phyloP scores from a whole-genome alignment of 2,329 filamentous ascomycete genomes.

The Helminthosporium solani region DNA sequence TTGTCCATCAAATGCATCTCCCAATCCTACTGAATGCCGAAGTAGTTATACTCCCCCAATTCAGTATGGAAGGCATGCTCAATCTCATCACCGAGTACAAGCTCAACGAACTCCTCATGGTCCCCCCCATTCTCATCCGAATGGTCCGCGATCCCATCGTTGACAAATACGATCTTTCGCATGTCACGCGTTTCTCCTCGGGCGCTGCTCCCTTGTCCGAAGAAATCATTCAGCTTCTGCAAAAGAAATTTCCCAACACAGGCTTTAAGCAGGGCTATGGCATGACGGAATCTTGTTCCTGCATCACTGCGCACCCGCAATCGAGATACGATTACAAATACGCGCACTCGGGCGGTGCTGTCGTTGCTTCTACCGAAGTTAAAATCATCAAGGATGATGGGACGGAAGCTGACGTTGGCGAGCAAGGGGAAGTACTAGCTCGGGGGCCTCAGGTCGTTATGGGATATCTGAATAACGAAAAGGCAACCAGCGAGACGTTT shows the following conservation, averaged over 20 bases:
- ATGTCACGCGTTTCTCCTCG: constrained; percentile 58
- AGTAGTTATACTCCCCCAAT: constrained; percentile 64
- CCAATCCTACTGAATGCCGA: constrained; percentile 65
- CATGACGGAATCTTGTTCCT: constrained; percentile 66
- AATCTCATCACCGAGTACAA: constrained; percentile 48
- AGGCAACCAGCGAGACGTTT: constrained; percentile 49
- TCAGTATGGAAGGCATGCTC: constrained; percentile 58
- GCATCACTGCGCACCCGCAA: constrained; percentile 62
- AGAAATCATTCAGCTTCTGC: constrained; percentile 58
- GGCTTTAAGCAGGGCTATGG: constrained; percentile 68
- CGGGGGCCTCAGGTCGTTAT: constrained; percentile 53
- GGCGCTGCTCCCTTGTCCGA: constrained; percentile 62
- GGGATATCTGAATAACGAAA: constrained; percentile 51
- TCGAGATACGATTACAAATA: constrained; percentile 59
- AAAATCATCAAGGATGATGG: constrained; percentile 61
- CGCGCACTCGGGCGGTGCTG: constrained; percentile 56
- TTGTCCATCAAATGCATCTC: constrained; percentile 56
- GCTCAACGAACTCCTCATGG: constrained; percentile 53
- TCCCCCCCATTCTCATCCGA: constrained; percentile 62
- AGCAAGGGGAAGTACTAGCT: constrained; percentile 55
- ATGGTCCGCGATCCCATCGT: constrained; percentile 59
- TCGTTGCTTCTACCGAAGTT: constrained; percentile 60
- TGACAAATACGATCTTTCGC: constrained; percentile 57
- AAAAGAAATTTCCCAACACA: constrained; percentile 58
- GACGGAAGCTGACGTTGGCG: constrained; percentile 52